These are phyloP conservation scores for Hibiscus mutabilis DNA, from an alignment of 345 rosid genomes.

Conservation along the genomic window DNA sequence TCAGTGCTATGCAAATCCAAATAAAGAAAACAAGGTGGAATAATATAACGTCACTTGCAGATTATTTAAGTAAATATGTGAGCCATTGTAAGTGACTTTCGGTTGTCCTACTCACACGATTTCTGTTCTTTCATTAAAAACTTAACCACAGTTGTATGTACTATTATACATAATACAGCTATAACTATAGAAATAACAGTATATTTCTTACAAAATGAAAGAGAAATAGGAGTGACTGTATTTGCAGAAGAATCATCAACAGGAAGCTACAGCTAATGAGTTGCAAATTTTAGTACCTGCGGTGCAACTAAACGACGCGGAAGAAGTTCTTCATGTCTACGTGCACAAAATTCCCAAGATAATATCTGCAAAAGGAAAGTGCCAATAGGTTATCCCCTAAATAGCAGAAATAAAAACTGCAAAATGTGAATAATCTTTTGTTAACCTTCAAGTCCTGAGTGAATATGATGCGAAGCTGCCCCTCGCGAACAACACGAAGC, in stretches of 20 bases:
- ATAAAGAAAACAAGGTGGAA: not conserved
- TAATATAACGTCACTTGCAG: not conserved
- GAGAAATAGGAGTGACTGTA: not conserved
- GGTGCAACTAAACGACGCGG: slow-evolving; percentile 95
- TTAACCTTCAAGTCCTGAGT: slow-evolving; percentile 84
- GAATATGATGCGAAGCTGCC: slow-evolving; percentile 84
- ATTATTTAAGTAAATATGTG: not conserved
- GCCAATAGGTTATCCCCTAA: not conserved
- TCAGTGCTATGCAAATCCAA: not conserved
- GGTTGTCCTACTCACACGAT: not conserved
- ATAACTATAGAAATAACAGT: not conserved
- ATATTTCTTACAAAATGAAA: not conserved
- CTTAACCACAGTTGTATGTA: not conserved
- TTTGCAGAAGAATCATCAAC: not conserved
- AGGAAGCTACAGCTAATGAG: not conserved
- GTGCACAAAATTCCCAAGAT: slow-evolving; percentile 97
- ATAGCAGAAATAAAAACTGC: slow-evolving; percentile 1
- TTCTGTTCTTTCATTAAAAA: not conserved
- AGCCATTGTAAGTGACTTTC: not conserved
- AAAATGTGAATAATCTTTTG: slow-evolving; percentile 9
- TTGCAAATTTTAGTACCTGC: slow-evolving; percentile 44
- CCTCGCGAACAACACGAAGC: slow-evolving; percentile 96
- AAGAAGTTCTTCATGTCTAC: slow-evolving; percentile 87
- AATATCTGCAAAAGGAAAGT: slow-evolving; percentile 46
- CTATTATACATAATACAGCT: too few relatives aligned